These are phyloP conservation scores for Parascedosporium putredinis DNA, from an alignment of 2,329 filamentous ascomycete genomes.

Conservation along the genomic window DNA sequence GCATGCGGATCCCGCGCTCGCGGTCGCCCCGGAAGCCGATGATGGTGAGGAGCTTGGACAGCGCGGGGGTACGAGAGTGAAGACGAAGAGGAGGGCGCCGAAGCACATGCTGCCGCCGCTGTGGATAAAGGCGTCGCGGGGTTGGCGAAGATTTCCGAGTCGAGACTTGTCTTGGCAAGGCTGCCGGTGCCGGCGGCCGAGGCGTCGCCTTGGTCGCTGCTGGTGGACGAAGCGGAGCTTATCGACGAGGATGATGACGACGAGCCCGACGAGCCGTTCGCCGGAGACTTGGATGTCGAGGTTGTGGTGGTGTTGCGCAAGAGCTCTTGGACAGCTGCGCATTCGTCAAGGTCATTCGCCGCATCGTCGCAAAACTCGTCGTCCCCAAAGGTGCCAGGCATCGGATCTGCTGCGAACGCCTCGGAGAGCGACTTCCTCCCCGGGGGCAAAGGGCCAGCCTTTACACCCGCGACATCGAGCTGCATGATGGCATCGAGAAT, in stretches of 20 bases:
- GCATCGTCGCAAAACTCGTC: conserved; percentile 1
- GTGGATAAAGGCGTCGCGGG: conserved; percentile 83
- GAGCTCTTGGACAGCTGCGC: background rate
- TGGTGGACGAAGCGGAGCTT: background rate
- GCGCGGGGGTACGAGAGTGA: conserved; percentile 93
- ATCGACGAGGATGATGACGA: background rate
- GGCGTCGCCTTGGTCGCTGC: background rate
- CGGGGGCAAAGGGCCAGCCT: background rate
- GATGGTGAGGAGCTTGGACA: conserved; percentile 75
- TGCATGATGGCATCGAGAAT: conserved; percentile 71
- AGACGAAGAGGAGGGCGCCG: conserved; percentile 71
- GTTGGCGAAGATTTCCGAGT: conserved; percentile 34
- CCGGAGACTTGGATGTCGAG: background rate
- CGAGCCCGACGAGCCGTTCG: background rate
- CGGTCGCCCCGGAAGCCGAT: conserved; percentile 89
- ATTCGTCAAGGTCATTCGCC: background rate
- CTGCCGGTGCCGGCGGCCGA: background rate
- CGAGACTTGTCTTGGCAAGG: conserved; percentile 3
- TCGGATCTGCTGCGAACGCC: conserved; percentile 2
- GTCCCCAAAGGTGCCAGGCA: conserved; percentile 6
- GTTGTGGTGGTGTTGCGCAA: background rate
- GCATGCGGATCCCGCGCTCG: conserved; percentile 67
- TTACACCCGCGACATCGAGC: conserved; percentile 49
- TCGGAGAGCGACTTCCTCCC: conserved; percentile 4
- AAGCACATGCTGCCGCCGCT: conserved; percentile 85